Conservation (phyloP, 192 early-diverging fungal species). For the Mortierella hygrophila region DNA sequence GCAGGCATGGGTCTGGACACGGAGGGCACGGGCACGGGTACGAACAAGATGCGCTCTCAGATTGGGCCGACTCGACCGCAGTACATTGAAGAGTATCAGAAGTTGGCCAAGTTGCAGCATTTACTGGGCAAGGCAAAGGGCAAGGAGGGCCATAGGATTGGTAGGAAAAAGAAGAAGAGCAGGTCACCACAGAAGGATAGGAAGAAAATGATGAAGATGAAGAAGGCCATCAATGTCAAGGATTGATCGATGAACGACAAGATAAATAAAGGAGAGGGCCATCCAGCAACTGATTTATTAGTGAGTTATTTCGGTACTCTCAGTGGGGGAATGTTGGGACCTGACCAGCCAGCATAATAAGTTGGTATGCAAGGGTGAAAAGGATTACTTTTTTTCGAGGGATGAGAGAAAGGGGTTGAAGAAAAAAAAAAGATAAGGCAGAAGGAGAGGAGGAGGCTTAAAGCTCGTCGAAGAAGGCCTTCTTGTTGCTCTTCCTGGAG, state of each 20-base stretch:
- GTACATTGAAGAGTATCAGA: constrained; percentile 33
- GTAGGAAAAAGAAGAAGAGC: not conserved
- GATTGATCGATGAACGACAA: not conserved
- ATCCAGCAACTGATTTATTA: constrained; percentile 3
- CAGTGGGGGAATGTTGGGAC: not conserved
- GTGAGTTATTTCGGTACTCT: not conserved
- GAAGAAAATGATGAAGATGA: not conserved
- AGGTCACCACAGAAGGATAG: constrained; percentile 1
- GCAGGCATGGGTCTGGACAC: not conserved
- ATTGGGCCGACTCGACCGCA: constrained; percentile 28
- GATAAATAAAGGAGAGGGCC: not conserved
- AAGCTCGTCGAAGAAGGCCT: constrained; percentile 6
- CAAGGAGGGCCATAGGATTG: not conserved
- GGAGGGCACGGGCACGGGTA: not conserved
- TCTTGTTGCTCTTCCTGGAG: constrained; percentile 23
- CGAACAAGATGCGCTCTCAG: constrained; percentile 15
- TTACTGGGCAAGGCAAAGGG: not conserved
- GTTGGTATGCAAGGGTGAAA: not conserved
- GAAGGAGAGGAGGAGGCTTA: not conserved
- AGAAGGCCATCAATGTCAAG: not conserved
- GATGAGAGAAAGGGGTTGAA: not conserved
- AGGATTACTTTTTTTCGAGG: not conserved
- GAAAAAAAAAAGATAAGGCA: constrained; percentile 5
- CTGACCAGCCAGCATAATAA: not conserved
- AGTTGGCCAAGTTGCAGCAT: constrained; percentile 7